phyloP scores from a whole-genome alignment of 345 rosid genomes.

The Schrenkiella parvula region DNA sequence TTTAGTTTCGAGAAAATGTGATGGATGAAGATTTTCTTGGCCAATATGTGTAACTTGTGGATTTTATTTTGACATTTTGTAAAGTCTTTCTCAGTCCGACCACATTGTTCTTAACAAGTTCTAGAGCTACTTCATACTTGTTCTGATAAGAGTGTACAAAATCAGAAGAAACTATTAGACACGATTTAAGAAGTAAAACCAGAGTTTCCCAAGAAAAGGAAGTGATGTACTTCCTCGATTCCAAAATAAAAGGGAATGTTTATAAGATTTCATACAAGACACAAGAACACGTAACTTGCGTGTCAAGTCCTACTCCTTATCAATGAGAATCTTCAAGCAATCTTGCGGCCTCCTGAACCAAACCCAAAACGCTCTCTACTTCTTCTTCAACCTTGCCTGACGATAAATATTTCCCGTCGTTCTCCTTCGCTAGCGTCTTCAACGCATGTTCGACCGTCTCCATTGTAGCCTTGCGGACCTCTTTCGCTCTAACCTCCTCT shows the following conservation, averaged over 20 bases:
- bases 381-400: conserved; percentile 47
- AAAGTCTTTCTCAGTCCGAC: too few relatives aligned
- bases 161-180: not conserved
- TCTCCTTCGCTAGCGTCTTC: conserved; percentile 29
- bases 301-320: not conserved
- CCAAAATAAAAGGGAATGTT: not conserved
- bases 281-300: not conserved
- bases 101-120: not conserved
- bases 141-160: not conserved
- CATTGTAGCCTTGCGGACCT: conserved; percentile 32
- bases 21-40: too few relatives aligned
- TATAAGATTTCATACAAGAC: not conserved
- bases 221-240: not conserved
- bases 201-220: not conserved
- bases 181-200: not conserved
- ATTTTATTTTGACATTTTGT: too few relatives aligned
- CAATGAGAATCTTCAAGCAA: conserved; percentile 25
- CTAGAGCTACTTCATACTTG: not conserved
- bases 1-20: too few relatives aligned
- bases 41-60: too few relatives aligned
- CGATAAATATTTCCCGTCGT: not conserved
- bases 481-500: conserved; percentile 36
- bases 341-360: conserved; percentile 43
- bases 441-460: conserved; percentile 34
- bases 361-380: conserved; percentile 32